Evolutionary conservation across 805 yeast species (phyloP).

Genomic region (Yamadazyma paraphyllophila): DNA sequence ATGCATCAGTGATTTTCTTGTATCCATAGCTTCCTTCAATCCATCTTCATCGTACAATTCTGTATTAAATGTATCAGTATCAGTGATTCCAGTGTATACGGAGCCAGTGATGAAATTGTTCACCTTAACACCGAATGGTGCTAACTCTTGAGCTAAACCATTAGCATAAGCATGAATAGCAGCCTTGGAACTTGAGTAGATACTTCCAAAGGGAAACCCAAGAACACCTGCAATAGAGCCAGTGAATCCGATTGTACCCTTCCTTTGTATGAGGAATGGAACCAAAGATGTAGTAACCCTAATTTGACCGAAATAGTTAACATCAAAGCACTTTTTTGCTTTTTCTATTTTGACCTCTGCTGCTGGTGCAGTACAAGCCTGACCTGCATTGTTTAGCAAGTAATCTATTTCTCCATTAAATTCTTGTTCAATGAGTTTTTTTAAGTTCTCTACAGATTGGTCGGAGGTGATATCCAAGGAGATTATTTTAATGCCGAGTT

Average conservation of each 20-base stretch:
- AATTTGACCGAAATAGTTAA: slow-evolving; percentile 37
- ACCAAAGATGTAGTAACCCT: slow-evolving; percentile 30
- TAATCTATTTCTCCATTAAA: slow-evolving; percentile 31
- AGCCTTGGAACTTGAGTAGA: slow-evolving; percentile 34
- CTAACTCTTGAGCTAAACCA: slow-evolving; percentile 15
- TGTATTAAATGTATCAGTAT: not conserved
- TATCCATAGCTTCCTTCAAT: not conserved
- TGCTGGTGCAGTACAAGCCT: slow-evolving; percentile 19
- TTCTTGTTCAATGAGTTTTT: slow-evolving; percentile 18
- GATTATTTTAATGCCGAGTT: slow-evolving; percentile 24
- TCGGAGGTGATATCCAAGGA: slow-evolving; percentile 34
- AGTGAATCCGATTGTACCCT: slow-evolving; percentile 38
- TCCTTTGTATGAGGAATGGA: slow-evolving; percentile 26
- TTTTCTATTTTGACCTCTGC: slow-evolving; percentile 24
- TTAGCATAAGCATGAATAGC: slow-evolving; percentile 13
- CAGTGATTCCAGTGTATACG: slow-evolving; percentile 12
- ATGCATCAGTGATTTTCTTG: slow-evolving; percentile 1
- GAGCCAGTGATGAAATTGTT: slow-evolving; percentile 15
- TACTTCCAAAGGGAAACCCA: slow-evolving; percentile 28
- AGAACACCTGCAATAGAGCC: slow-evolving; percentile 26
- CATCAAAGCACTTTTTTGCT: slow-evolving; percentile 21
- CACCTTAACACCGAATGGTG: slow-evolving; percentile 17
- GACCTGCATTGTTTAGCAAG: slow-evolving; percentile 42
- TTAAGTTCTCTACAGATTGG: slow-evolving; percentile 23
- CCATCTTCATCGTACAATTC: slow-evolving; percentile 8